A percentile compares a stretch with the other conserved stretches of the same genome.
Evolutionary conservation across 1,284 basidiomycete species (phyloP).

Genomic region (Apiotrichum domesticum): DNA sequence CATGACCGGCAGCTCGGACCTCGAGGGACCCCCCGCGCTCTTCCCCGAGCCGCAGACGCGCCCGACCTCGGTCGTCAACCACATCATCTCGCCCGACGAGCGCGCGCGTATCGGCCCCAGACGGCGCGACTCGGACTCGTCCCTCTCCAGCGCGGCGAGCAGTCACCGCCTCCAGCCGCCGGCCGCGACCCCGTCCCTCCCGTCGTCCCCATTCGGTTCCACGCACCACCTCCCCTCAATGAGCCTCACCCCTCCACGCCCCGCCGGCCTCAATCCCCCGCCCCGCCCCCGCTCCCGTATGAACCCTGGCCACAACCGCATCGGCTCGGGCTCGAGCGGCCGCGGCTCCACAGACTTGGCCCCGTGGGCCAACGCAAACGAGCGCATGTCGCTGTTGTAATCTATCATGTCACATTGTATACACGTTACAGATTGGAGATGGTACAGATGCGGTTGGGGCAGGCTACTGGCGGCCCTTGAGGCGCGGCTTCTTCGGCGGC

Average conservation of each 20-base stretch:
- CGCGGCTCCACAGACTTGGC: background rate
- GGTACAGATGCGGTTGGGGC: too few species aligned
- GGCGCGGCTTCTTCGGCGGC: too few species aligned
- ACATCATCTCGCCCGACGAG: conserved; percentile 18
- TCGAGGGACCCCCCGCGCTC: background rate
- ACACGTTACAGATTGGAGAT: too few species aligned
- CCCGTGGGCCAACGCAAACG: background rate
- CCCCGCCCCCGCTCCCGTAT: background rate
- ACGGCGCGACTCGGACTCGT: background rate
- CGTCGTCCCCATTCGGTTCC: background rate
- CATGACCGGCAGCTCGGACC: background rate
- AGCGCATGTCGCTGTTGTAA: background rate
- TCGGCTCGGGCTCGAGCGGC: background rate
- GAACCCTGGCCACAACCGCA: background rate
- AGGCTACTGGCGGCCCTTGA: too few species aligned
- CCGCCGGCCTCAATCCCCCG: background rate
- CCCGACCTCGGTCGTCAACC: background rate
- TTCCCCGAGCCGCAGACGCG: background rate
- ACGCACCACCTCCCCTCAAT: too few species aligned
- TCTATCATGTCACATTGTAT: too few species aligned
- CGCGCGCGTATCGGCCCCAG: conserved; percentile 7
- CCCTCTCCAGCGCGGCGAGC: background rate
- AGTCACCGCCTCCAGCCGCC: background rate
- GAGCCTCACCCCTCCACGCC: background rate
- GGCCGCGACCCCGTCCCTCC: background rate